Conservation (phyloP, 495 filamentous ascomycete species). For the Penicillium crystallinum region DNA sequence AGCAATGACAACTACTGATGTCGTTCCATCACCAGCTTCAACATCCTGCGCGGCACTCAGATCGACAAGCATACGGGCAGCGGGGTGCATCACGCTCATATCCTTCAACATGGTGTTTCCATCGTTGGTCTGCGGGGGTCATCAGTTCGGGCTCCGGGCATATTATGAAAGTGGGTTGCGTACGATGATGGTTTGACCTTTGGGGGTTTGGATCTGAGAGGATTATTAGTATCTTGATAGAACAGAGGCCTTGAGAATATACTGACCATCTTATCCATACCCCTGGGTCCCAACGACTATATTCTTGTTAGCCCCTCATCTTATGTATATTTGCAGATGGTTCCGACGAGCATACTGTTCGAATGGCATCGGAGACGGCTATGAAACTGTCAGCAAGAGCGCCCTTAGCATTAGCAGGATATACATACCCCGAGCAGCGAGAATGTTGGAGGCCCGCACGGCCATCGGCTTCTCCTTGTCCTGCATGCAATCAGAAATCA, state of each 20-base stretch:
- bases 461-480: slow-evolving; percentile 99
- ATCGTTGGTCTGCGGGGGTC: slow-evolving; percentile 70
- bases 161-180: slow-evolving; percentile 15
- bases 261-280: slow-evolving; percentile 93
- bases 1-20: slow-evolving; percentile 95
- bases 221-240: slow-evolving; percentile 19
- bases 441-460: slow-evolving; percentile 90
- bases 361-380: slow-evolving; percentile 96
- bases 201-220: slow-evolving; percentile 77
- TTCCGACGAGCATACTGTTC: slow-evolving; percentile 54
- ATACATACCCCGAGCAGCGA: slow-evolving; percentile 82
- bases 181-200: slow-evolving; percentile 91
- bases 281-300: slow-evolving; percentile 65
- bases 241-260: neutral
- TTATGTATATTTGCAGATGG: slow-evolving; percentile 12
- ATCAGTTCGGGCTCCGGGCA: slow-evolving; percentile 13
- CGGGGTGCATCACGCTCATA: slow-evolving; percentile 98
- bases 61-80: slow-evolving; percentile 97
- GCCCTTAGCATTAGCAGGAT: neutral
- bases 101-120: slow-evolving; percentile 97
- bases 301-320: slow-evolving; percentile 43
- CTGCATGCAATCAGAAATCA: slow-evolving; percentile 52
- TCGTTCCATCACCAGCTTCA: slow-evolving; percentile 97
- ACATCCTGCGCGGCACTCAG: slow-evolving; percentile 96
- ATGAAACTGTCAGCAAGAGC: slow-evolving; percentile 14